Percentiles rank a stretch among this genome's conserved stretches.
phyloP scores from a whole-genome alignment of 1,284 basidiomycete genomes.

The Irpex rosettiformis region DNA sequence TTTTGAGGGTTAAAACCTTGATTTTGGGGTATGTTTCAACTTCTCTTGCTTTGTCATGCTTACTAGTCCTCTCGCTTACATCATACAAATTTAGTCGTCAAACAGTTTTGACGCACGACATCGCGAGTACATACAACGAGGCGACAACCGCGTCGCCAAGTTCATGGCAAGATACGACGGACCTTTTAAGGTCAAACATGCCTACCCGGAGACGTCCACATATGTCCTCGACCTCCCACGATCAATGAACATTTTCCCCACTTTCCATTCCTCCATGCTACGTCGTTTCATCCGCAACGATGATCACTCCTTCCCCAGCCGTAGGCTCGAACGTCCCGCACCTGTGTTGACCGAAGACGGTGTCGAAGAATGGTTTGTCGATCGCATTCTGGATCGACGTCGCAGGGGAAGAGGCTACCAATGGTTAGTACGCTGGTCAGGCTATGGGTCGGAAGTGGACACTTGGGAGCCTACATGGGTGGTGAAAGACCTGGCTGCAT shows the following conservation, averaged over 20 bases:
- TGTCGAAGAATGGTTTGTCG: conserved; percentile 2
- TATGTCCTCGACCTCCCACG: not conserved
- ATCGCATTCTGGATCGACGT: conserved; percentile 2
- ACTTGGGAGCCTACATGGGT: conserved; percentile 6
- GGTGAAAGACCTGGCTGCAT: conserved; percentile 4
- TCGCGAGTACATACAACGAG: conserved; percentile 2
- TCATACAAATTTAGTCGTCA: no score
- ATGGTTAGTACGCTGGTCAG: conserved; percentile 13
- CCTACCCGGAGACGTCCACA: not conserved
- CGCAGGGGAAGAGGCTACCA: conserved; percentile 3
- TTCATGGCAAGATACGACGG: conserved; percentile 2
- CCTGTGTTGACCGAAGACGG: conserved; percentile 2
- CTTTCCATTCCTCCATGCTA: not conserved
- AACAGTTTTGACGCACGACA: no score
- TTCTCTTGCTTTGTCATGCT: no score
- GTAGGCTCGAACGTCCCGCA: not conserved
- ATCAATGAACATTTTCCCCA: not conserved
- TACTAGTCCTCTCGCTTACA: no score
- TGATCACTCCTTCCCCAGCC: conserved; percentile 12
- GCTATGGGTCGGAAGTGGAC: conserved; percentile 10
- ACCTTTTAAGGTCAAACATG: not conserved
- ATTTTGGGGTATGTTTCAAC: no score
- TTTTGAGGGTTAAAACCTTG: no score
- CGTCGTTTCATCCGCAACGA: not conserved
- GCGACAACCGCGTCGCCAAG: conserved; percentile 3